These are phyloP conservation scores for Panicum hallii DNA, from an alignment of 202 grass and related monocot genomes.

Conservation along the genomic window DNA sequence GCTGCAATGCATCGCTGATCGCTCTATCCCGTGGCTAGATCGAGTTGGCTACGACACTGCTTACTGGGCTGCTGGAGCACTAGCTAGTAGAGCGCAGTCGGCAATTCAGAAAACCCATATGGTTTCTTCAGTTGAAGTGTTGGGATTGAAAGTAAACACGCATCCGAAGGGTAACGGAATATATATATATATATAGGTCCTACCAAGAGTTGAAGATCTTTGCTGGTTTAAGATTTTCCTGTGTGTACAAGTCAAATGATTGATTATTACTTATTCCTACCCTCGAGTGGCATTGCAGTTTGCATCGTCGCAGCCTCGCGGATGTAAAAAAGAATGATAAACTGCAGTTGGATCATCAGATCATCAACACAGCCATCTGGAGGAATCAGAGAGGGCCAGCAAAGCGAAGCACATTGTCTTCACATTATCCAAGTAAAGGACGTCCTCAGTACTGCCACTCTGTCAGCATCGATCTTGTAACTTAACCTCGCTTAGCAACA, in stretches of 20 bases:
- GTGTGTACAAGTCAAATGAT: not conserved
- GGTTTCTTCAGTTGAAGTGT: not conserved
- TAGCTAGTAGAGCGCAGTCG: not conserved
- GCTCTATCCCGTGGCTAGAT: not conserved
- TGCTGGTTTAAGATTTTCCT: not conserved
- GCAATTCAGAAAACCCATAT: not conserved
- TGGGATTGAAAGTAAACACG: not conserved
- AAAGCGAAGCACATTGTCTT: not conserved
- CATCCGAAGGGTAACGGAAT: not conserved
- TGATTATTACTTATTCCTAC: not conserved
- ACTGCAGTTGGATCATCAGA: not conserved
- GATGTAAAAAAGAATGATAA: not conserved
- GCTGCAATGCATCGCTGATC: not conserved
- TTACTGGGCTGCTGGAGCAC: no score
- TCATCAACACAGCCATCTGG: slow-evolving; percentile 24
- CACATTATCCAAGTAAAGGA: not conserved
- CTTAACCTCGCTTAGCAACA: slow-evolving; percentile 9
- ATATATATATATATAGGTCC: not conserved
- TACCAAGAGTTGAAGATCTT: not conserved
- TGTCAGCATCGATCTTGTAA: not conserved
- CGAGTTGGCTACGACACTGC: no score
- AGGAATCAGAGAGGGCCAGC: slow-evolving; percentile 31
- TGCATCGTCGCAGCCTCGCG: not conserved
- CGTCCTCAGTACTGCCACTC: not conserved
- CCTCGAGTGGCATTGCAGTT: not conserved